A percentile compares a stretch with the other conserved stretches of the same genome.
These are phyloP conservation scores for Cornus suecica DNA, from an alignment of 148 eudicot species.

Conservation along the genomic window DNA sequence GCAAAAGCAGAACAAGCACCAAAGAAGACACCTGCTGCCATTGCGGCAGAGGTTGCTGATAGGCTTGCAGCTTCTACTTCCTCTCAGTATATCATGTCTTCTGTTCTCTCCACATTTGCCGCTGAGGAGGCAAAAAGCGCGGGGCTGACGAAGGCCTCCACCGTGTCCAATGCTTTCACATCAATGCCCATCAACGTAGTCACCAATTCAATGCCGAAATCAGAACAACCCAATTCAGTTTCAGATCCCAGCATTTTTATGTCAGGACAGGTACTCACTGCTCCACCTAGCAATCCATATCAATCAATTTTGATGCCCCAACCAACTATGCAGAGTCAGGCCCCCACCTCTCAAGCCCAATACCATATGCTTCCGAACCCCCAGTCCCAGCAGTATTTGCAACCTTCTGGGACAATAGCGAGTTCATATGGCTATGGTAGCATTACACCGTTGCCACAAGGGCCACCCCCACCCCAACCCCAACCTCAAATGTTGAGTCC, in stretches of 20 bases:
- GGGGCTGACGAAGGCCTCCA: slow-evolving; percentile 42
- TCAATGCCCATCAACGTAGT: slow-evolving; percentile 13
- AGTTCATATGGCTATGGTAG: slow-evolving; percentile 54
- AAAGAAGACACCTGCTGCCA: slow-evolving; percentile 71
- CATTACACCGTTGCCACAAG: slow-evolving; percentile 50
- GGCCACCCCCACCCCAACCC: slow-evolving; percentile 46
- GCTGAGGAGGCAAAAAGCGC: slow-evolving; percentile 84
- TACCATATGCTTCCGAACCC: slow-evolving; percentile 46
- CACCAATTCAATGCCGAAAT: slow-evolving; percentile 28
- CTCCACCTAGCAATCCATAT: slow-evolving; percentile 42
- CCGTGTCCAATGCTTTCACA: slow-evolving; percentile 34
- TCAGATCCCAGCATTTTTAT: slow-evolving; percentile 34
- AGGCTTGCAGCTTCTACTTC: slow-evolving; percentile 89
- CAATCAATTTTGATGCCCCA: slow-evolving; percentile 53
- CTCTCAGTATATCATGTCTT: slow-evolving; percentile 84
- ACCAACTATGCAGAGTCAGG: slow-evolving; percentile 37
- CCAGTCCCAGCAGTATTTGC: slow-evolving; percentile 63
- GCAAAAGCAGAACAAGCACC: slow-evolving; percentile 36
- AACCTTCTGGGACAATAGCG: slow-evolving; percentile 37
- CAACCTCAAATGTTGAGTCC: slow-evolving; percentile 34
- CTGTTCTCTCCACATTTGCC: slow-evolving; percentile 91
- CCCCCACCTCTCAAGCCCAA: slow-evolving; percentile 45
- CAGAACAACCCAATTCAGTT: slow-evolving; percentile 34
- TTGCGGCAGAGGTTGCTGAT: slow-evolving; percentile 96
- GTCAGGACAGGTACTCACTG: slow-evolving; percentile 12